Percentiles rank a stretch among this genome's conserved stretches.
Conservation (phyloP, 768 basidiomycete genomes). For the Fomitopsis pulvina region DNA sequence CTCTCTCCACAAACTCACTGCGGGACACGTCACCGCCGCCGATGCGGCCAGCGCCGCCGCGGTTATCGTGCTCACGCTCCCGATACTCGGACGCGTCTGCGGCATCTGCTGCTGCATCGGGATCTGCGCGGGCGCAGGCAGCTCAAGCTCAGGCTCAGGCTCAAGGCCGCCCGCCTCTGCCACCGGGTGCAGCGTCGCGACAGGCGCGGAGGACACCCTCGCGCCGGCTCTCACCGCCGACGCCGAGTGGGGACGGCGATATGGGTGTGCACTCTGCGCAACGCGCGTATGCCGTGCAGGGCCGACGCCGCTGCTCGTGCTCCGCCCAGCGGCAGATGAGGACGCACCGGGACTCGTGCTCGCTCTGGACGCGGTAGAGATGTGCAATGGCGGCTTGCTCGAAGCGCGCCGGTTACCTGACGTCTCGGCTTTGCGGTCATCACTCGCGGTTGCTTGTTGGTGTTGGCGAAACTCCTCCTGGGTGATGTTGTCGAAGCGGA, state of each 20-base stretch:
- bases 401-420: constrained; percentile 8
- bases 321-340: constrained; percentile 11
- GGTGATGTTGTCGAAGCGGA: constrained; percentile 17
- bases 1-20: constrained; percentile 11
- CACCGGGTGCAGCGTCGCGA: not conserved
- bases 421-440: constrained; percentile 6
- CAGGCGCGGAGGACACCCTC: not conserved
- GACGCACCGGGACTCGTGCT: constrained; percentile 10
- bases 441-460: constrained; percentile 1
- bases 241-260: constrained; percentile 13
- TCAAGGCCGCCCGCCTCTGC: not conserved
- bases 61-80: not conserved
- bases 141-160: not conserved
- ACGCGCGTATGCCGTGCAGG: constrained; percentile 1
- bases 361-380: constrained; percentile 8
- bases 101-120: not conserved
- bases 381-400: constrained; percentile 14
- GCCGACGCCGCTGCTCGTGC: constrained; percentile 7
- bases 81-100: not conserved
- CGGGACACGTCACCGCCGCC: constrained; percentile 14
- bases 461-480: constrained; percentile 13
- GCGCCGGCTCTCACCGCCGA: not conserved
- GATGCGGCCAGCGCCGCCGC: constrained; percentile 10
- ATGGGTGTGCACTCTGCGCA: constrained; percentile 14
- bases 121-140: not conserved